Evolutionary conservation across 208 protist species (phyloP), one percentile per base, ranked within the genome.

Genomic region (Crithidia sp.): DNA sequence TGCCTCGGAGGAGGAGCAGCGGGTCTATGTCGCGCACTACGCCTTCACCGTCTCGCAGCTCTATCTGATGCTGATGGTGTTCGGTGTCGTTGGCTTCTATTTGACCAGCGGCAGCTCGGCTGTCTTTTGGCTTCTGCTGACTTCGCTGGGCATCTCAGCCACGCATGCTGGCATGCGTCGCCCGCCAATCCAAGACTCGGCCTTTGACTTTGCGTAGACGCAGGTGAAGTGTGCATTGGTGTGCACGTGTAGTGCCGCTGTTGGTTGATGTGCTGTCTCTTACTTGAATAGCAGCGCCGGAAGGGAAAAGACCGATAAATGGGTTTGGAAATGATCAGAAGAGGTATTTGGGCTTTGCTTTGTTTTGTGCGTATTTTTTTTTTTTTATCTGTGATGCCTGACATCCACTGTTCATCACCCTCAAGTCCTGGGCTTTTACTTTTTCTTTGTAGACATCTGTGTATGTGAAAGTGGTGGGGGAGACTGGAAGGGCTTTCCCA

Each of bases 71-170:
- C 67, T 97, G 52, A 54, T 67, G 2, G 45, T 93, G 4, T 91
- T 89, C 61, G 77, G 79, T 19, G 50, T 90, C 4, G 37, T 96
- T 14, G 60, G 71, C 9, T 97, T 97, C 71, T 97, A 89, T 76
- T 17, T 96, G 39, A 92, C 83, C 7, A 82, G 79, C 50, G 94
- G 94, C 28, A 95, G 87, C 60, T 90, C 83, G 14, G 81, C 93
- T n/a, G 59, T 97, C 6, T 96, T 96, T 69, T 96, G 90, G 92
- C 63, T 96, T 7, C 67, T 84, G 44, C 53, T 95, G 28, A 90
- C 88, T 2, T 95, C 89, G 19, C 44, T 93, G 6, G 88, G 91
- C 19, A 79, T 95, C 41, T 84, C 81, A 1, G 19, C 40, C 19
- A 67, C 54, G 2, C 94, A 97, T 71, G 88, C 85, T 1, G 70